A percentile compares a stretch with the other conserved stretches of the same genome.
Evolutionary conservation across 2,329 filamentous ascomycete genomes (phyloP).

Genomic region (Zymoseptoria crescenta): DNA sequence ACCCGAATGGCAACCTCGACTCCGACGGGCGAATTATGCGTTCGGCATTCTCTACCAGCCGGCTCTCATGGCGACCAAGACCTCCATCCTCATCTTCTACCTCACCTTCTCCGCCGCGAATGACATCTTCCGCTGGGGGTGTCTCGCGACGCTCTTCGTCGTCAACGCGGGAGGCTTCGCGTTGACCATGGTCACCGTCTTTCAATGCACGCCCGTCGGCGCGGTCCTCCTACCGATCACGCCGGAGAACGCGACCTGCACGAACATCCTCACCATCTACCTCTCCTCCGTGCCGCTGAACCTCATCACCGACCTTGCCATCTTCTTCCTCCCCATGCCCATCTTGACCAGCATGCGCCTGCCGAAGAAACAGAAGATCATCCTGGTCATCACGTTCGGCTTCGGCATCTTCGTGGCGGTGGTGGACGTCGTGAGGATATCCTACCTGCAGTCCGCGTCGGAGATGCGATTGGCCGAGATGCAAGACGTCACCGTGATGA

Average conservation of each 20-base stretch:
- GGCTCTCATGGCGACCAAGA: slow-evolving; percentile 83
- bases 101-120: slow-evolving; percentile 73
- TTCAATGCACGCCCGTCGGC: slow-evolving; percentile 71
- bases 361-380: slow-evolving; percentile 77
- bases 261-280: slow-evolving; percentile 56
- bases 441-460: slow-evolving; percentile 72
- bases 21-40: slow-evolving; percentile 53
- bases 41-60: slow-evolving; percentile 66
- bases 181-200: slow-evolving; percentile 77
- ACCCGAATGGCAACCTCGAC: slow-evolving; percentile 38
- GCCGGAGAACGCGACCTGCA: slow-evolving; percentile 45
- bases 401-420: slow-evolving; percentile 81
- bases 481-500: slow-evolving; percentile 1
- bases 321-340: slow-evolving; percentile 79
- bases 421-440: slow-evolving; percentile 82
- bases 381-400: slow-evolving; percentile 76
- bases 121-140: slow-evolving; percentile 68
- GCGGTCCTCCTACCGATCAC: slow-evolving; percentile 55
- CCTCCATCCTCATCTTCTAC: slow-evolving; percentile 88
- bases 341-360: slow-evolving; percentile 80
- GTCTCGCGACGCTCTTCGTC: slow-evolving; percentile 67
- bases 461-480: slow-evolving; percentile 39
- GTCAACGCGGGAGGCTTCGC: slow-evolving; percentile 73
- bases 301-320: slow-evolving; percentile 81
- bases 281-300: slow-evolving; percentile 78